These are phyloP conservation scores for Pseudogymnoascus sp. DNA, from an alignment of 2,329 filamentous ascomycete genomes.

Conservation along the genomic window DNA sequence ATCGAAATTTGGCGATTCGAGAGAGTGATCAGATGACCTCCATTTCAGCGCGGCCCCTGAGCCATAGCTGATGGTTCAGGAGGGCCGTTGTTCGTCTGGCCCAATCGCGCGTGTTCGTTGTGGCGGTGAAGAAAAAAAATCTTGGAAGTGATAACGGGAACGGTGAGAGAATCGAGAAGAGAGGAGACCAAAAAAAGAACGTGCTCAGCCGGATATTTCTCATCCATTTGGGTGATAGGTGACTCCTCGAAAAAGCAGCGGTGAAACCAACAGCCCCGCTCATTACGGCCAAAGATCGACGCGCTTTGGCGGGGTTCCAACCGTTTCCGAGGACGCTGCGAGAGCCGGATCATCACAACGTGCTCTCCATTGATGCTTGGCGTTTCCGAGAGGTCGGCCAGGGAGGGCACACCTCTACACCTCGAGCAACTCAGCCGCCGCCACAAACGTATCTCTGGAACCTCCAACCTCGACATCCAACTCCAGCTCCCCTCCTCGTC, in stretches of 20 bases:
- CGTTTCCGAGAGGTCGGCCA: not conserved
- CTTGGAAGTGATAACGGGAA: not conserved
- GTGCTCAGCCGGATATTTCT: not conserved
- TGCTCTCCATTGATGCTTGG: not conserved
- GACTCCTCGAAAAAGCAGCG: not conserved
- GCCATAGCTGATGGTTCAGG: not conserved
- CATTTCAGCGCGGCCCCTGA: not conserved
- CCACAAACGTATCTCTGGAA: not conserved
- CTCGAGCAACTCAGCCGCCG: not conserved
- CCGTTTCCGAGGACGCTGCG: not conserved
- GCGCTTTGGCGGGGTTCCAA: not conserved
- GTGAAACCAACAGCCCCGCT: not conserved
- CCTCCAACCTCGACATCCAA: not conserved
- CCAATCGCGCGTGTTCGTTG: not conserved
- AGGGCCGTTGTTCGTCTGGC: not conserved
- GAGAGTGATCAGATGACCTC: not conserved
- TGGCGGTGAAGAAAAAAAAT: conserved; percentile 2
- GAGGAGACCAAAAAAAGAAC: not conserved
- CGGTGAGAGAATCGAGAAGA: not conserved
- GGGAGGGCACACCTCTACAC: not conserved
- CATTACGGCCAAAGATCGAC: not conserved
- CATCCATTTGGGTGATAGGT: not conserved
- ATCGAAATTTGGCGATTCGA: not conserved
- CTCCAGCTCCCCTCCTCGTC: not conserved
- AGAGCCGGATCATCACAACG: conserved; percentile 2